A percentile compares a stretch with the other conserved stretches of the same genome.
Evolutionary conservation across 345 rosid species (phyloP).

Genomic region (Cardamine resedifolia): DNA sequence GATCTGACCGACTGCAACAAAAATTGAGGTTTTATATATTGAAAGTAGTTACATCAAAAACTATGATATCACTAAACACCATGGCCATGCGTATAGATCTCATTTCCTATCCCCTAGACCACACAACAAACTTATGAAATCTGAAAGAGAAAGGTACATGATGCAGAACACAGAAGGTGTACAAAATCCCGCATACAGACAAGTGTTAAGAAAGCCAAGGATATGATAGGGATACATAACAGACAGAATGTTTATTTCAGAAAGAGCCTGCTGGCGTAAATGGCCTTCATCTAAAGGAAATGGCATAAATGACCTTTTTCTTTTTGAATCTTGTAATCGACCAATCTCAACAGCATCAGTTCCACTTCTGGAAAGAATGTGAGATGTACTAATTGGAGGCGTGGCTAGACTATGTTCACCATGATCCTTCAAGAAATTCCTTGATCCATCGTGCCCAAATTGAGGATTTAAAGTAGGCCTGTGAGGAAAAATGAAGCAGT

Average conservation of each 20-base stretch:
- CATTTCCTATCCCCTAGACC: conserved; percentile 19
- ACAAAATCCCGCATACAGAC: neutral
- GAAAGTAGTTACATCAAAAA: conserved; percentile 19
- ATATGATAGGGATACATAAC: conserved; percentile 11
- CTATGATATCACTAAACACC: conserved; percentile 3
- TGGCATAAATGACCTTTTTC: conserved; percentile 51
- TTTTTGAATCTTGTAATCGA: conserved; percentile 56
- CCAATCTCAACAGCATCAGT: conserved; percentile 52
- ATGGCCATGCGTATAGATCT: conserved; percentile 6
- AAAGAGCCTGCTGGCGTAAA: conserved; percentile 33
- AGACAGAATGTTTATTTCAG: conserved; percentile 37
- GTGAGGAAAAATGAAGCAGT: conserved; percentile 29
- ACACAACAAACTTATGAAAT: conserved; percentile 2
- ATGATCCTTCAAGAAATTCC: conserved; percentile 38
- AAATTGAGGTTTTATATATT: conserved; percentile 1
- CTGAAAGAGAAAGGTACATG: conserved; percentile 24
- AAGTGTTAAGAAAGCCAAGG: conserved; percentile 4
- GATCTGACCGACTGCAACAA: conserved; percentile 38
- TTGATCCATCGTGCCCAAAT: conserved; percentile 47
- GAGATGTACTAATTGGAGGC: conserved; percentile 51
- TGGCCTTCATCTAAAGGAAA: conserved; percentile 38
- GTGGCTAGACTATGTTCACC: conserved; percentile 41
- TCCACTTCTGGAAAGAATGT: conserved; percentile 60
- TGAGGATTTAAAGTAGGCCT: conserved; percentile 53
- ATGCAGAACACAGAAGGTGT: conserved; percentile 13